Evolutionary conservation across 305 asterid genomes (phyloP).

Genomic region (Solanum hybrid): DNA sequence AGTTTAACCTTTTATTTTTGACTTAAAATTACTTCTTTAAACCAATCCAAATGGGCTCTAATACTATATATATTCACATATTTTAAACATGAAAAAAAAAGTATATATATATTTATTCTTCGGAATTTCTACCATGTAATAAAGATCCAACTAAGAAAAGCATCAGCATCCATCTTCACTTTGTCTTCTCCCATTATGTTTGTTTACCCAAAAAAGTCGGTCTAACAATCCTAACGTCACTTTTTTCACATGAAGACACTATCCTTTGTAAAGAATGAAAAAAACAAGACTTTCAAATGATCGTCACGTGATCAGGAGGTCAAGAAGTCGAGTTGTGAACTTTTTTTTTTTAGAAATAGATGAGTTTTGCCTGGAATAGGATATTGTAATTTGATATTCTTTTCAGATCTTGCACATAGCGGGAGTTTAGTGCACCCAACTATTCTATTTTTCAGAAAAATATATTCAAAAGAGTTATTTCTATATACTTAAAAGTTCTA

Average conservation of each 20-base stretch:
- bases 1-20: not conserved
- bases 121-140: too few relatives aligned
- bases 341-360: accelerated
- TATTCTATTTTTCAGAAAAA: too few relatives aligned
- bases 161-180: not conserved
- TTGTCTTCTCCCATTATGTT: not conserved
- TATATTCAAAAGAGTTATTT: not conserved
- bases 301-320: not conserved
- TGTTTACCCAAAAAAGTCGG: not conserved
- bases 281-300: not conserved
- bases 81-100: too few relatives aligned
- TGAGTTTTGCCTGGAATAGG: accelerated
- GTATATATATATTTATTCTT: too few relatives aligned
- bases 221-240: not conserved
- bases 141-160: not conserved
- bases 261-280: not conserved
- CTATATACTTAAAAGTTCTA: not conserved
- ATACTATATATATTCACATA: not conserved
- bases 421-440: not conserved
- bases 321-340: not conserved
- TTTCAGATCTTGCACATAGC: accelerated
- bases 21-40: not conserved
- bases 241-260: not conserved
- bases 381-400: too few relatives aligned
- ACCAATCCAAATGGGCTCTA: too few relatives aligned